phyloP scores from a whole-genome alignment of 75 land plant genomes.

The Adiantum capillusveneris region DNA sequence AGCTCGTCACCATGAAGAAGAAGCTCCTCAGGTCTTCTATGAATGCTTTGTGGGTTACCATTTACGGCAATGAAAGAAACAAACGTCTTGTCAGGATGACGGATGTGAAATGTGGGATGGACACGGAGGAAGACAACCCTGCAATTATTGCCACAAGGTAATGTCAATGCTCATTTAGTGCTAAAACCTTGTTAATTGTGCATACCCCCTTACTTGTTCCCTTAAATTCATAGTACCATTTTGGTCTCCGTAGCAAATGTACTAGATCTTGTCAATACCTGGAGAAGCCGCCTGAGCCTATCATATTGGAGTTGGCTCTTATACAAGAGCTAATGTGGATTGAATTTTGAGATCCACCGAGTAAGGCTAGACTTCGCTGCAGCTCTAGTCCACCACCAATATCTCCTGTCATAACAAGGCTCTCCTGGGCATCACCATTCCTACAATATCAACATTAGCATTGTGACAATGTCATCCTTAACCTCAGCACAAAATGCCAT shows the following conservation, averaged over 20 bases:
- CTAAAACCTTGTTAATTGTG: too few relatives aligned
- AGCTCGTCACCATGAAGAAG: slow-evolving; percentile 41
- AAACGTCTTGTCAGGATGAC: slow-evolving; percentile 61
- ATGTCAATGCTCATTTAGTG: too few relatives aligned
- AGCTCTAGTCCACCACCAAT: slow-evolving; percentile 75
- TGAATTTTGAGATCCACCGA: slow-evolving; percentile 32
- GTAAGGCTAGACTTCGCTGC: slow-evolving; percentile 41
- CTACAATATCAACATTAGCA: too few relatives aligned
- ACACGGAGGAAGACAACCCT: slow-evolving; percentile 82
- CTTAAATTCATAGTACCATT: too few relatives aligned
- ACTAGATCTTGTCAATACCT: too few relatives aligned
- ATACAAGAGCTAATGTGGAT: slow-evolving; percentile 52
- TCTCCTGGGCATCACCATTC: too few relatives aligned
- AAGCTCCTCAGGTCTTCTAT: slow-evolving; percentile 53
- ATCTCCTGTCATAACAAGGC: slow-evolving; percentile 53
- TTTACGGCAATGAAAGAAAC: slow-evolving; percentile 56
- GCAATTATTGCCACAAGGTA: too few relatives aligned
- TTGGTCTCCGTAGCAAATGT: too few relatives aligned
- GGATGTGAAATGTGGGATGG: slow-evolving; percentile 62
- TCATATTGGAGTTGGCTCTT: slow-evolving; percentile 65
- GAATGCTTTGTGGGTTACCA: slow-evolving; percentile 51
- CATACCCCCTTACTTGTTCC: too few relatives aligned
- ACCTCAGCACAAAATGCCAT: too few relatives aligned
- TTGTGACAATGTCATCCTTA: too few relatives aligned
- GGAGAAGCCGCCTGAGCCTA: slow-evolving; percentile 95